Evolutionary conservation across 1,284 basidiomycete species (phyloP).

Genomic region (Ustilago tritici): DNA sequence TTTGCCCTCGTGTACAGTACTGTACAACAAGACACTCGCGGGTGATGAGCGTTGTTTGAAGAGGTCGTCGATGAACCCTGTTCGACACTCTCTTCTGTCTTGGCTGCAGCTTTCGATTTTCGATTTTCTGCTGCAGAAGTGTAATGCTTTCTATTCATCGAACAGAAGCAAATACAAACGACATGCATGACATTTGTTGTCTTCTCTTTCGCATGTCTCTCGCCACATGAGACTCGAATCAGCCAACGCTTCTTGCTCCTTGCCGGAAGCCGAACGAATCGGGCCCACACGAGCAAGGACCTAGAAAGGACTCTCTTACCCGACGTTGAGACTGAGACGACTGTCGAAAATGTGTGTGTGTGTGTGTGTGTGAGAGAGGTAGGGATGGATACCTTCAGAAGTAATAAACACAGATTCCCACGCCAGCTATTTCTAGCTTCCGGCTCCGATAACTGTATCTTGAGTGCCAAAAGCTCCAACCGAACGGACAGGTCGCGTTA

Average conservation of each 20-base stretch:
- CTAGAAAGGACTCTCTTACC: neutral
- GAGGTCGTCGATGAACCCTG: neutral
- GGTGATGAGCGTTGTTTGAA: slow-evolving; percentile 1
- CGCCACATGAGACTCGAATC: neutral
- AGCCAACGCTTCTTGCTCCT: neutral
- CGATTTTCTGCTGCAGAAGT: neutral
- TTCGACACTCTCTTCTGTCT: neutral
- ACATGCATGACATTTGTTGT: slow-evolving; percentile 6
- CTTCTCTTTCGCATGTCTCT: neutral
- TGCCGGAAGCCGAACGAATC: neutral
- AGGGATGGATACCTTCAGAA: neutral
- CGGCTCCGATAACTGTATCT: neutral
- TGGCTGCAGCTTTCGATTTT: neutral
- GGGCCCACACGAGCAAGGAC: neutral
- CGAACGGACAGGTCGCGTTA: neutral
- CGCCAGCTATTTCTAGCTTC: slow-evolving; percentile 1
- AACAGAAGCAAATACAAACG: neutral
- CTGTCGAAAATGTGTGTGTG: too few species aligned
- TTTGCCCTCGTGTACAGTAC: neutral
- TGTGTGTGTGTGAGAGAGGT: too few species aligned
- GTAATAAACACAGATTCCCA: neutral
- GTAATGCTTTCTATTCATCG: neutral
- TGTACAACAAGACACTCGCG: neutral
- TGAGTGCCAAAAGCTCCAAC: neutral
- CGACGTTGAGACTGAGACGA: too few species aligned